Evolutionary conservation across 345 rosid species (phyloP).

Genomic region (Pistacia vera): DNA sequence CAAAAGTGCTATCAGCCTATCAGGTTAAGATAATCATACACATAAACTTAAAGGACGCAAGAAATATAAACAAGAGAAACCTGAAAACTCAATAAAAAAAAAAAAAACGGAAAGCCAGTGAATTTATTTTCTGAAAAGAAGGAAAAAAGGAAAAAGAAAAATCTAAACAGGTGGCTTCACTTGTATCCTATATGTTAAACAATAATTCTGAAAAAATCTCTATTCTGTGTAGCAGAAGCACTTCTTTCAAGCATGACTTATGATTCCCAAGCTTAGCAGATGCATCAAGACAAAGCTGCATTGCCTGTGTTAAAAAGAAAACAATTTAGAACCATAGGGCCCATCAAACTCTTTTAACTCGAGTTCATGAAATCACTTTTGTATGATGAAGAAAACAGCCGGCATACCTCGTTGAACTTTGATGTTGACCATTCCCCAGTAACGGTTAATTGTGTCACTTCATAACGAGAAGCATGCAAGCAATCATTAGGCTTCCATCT

Average conservation of each 20-base stretch:
- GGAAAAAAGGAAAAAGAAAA: neutral
- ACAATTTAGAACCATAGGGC: neutral
- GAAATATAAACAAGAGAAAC: neutral
- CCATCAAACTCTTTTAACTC: neutral
- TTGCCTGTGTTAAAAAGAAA: constrained; percentile 55
- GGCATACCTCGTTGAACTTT: constrained; percentile 71
- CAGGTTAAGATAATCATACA: too few species aligned
- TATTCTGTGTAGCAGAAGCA: constrained; percentile 54
- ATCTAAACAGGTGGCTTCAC: neutral
- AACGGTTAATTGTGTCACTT: constrained; percentile 79
- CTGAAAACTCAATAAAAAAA: neutral
- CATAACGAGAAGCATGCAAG: constrained; percentile 88
- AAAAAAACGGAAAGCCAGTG: too few species aligned
- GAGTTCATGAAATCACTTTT: too few species aligned
- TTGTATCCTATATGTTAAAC: neutral
- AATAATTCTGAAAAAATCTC: constrained; percentile 7
- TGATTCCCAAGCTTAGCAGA: constrained; percentile 75
- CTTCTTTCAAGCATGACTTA: constrained; percentile 78
- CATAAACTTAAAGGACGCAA: too few species aligned
- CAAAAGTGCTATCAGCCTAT: too few species aligned
- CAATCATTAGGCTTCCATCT: constrained; percentile 81
- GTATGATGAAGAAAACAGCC: neutral
- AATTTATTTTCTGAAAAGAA: neutral
- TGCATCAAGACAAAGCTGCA: constrained; percentile 93
- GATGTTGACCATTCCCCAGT: constrained; percentile 91